Base-by-base conservation (phyloP, 2,329 filamentous ascomycete genomes). In the Scedosporium dehoogii region DNA sequence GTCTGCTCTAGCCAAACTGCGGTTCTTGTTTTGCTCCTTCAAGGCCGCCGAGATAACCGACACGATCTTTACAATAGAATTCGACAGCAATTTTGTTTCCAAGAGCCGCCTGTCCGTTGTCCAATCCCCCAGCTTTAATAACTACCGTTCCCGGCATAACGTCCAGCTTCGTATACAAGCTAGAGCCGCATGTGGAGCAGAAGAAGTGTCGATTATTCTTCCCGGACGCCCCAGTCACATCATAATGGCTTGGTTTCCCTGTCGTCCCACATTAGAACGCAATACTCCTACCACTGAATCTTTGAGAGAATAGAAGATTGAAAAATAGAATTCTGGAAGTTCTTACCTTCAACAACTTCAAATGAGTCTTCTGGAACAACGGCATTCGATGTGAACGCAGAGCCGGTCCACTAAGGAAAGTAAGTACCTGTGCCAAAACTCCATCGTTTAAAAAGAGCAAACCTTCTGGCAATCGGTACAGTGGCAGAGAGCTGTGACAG, bases 121-220 rank as follows among this genome's bases (percentile, higher is more conserved):
- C 81, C 27, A 84, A 68, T 1, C 73, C 70, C 1, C 82, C 82
- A 2, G 77, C 79, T 73, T 85, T 84, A 67, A 84, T 70, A 64
- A 74, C 74, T 7, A 76, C 74, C 65, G 77, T 70, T 21, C 79
- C 79, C 1, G 78, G 76, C 80, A 84, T 80, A 51, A 83, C 59
- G 29, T 83, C 81, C 27, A 83, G 72, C 68, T 79, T 74, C 9
- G 79, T 81, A 68, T 79, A 83, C 25, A 84, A 66, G 60, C 76
- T 73, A 1, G 76, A 80, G 18, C 81, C 81, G 66, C 81, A 84
- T 64, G 69, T 78, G 16, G 70, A 65, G 68, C 82, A 84, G 74
- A 84, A 84, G 72, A 76, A 82, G 67, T 83, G 81, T 65, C 77
- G 79, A 71, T 84, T 84, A 64, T 77, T 72, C 68, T 83, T 84